phyloP scores from a whole-genome alignment of 441 rosid species.

The Mallotus japonicus region DNA sequence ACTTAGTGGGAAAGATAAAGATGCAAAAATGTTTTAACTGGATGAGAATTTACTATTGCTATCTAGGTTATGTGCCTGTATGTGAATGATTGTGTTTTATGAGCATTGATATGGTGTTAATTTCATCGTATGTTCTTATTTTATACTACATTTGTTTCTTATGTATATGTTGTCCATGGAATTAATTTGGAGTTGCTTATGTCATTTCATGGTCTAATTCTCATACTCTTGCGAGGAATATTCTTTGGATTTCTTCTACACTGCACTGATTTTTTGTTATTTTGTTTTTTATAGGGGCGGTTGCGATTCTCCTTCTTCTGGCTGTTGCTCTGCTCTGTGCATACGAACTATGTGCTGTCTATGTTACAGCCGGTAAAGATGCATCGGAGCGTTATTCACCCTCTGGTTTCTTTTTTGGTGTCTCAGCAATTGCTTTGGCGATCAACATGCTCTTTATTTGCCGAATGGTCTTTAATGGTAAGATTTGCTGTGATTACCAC shows the following conservation, averaged over 20 bases:
- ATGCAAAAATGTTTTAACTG: background rate
- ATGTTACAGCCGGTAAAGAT: conserved; percentile 85
- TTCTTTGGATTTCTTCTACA: conserved; percentile 6
- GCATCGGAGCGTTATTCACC: conserved; percentile 96
- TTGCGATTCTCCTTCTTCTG: conserved; percentile 96
- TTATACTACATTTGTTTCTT: background rate
- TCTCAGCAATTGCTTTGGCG: conserved; percentile 96
- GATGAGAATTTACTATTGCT: background rate
- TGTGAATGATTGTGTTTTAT: background rate
- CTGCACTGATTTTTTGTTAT: conserved; percentile 22
- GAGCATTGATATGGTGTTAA: background rate
- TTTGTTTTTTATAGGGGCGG: conserved; percentile 63
- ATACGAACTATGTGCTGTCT: conserved; percentile 97
- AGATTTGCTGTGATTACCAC: conserved; percentile 28
- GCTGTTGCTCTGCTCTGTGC: conserved; percentile 96
- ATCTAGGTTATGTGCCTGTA: background rate
- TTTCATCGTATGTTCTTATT: background rate
- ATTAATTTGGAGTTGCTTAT: conserved; percentile 2
- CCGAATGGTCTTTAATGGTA: conserved; percentile 98
- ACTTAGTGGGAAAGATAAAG: background rate
- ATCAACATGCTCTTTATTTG: conserved; percentile 99
- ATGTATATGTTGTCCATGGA: background rate
- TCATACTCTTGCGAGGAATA: background rate
- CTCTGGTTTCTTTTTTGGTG: conserved; percentile 98
- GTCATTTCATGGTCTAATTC: conserved; percentile 13